Conservation (phyloP, 805 yeast species). For the Scheffersomyces lignosus region DNA sequence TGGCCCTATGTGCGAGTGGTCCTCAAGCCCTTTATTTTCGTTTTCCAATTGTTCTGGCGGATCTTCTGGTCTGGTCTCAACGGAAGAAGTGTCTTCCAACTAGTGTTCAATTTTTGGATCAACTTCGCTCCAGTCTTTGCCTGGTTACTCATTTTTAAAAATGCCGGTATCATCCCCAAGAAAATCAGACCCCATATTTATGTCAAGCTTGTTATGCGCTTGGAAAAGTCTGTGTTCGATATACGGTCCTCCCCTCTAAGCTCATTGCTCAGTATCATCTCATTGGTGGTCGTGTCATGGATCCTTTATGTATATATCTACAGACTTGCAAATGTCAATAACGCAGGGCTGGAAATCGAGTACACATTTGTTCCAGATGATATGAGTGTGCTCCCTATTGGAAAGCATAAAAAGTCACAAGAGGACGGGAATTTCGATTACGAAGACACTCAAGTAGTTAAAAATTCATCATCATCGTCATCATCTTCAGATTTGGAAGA, state of each 20-base stretch:
- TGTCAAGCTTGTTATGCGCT: conserved; percentile 44
- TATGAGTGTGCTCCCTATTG: neutral
- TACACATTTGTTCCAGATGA: no score
- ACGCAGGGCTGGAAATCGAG: no score
- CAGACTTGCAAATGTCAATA: conserved; percentile 27
- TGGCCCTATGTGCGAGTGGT: no score
- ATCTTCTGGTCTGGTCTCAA: conserved; percentile 32
- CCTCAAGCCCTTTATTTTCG: conserved; percentile 3
- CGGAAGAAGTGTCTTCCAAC: conserved; percentile 34
- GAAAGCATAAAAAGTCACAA: neutral
- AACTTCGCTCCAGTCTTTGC: conserved; percentile 54
- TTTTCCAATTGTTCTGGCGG: conserved; percentile 11
- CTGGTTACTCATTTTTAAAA: conserved; percentile 59
- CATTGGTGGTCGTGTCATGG: conserved; percentile 1
- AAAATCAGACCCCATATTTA: conserved; percentile 53
- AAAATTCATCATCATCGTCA: neutral
- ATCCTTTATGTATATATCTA: conserved; percentile 13
- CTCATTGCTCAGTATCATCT: conserved; percentile 1
- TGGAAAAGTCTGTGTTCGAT: conserved; percentile 43
- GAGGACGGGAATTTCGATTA: neutral
- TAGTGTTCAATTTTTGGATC: conserved; percentile 44
- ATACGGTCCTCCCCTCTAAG: conserved; percentile 5
- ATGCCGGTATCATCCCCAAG: conserved; percentile 58
- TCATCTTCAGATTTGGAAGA: neutral
- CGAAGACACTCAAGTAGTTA: neutral